A percentile compares a stretch with the other conserved stretches of the same genome.
These are phyloP conservation scores for Colletotrichum cereale DNA, from an alignment of 2,329 filamentous ascomycete genomes.

Conservation along the genomic window DNA sequence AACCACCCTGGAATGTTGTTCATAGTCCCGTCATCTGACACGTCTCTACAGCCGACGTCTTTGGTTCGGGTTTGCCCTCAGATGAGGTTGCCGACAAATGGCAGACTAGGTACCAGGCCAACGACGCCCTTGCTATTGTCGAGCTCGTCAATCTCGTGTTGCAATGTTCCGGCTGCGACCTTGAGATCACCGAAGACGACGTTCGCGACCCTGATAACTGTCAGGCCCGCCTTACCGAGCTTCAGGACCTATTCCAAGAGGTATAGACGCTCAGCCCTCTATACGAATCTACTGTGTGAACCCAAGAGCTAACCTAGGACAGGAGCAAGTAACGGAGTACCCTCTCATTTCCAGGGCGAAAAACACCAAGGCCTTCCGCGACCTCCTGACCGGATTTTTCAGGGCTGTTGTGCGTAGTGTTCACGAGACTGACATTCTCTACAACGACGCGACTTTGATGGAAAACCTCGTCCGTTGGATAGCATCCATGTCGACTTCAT, in stretches of 20 bases:
- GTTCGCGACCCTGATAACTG: slow-evolving; percentile 92
- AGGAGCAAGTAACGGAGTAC: slow-evolving; percentile 88
- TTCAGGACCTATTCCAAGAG: slow-evolving; percentile 90
- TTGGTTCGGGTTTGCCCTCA: slow-evolving; percentile 68
- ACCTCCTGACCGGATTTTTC: slow-evolving; percentile 84
- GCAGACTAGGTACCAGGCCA: slow-evolving; percentile 68
- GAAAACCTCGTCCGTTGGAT: slow-evolving; percentile 94
- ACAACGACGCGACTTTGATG: slow-evolving; percentile 80
- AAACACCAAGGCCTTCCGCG: slow-evolving; percentile 81
- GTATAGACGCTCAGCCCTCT: slow-evolving; percentile 57
- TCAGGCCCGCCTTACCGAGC: slow-evolving; percentile 79
- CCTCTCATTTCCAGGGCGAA: slow-evolving; percentile 88
- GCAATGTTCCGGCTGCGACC: slow-evolving; percentile 82
- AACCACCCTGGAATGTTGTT: slow-evolving; percentile 35
- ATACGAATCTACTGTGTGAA: not conserved
- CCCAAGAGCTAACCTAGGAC: slow-evolving; percentile 46
- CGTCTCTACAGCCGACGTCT: slow-evolving; percentile 67
- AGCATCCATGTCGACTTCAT: slow-evolving; percentile 88
- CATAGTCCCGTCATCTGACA: slow-evolving; percentile 44
- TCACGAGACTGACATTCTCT: slow-evolving; percentile 85
- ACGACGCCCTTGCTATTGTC: slow-evolving; percentile 67
- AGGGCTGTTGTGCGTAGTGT: slow-evolving; percentile 80
- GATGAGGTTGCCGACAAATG: slow-evolving; percentile 71
- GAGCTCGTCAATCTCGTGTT: slow-evolving; percentile 77
- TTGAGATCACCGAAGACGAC: slow-evolving; percentile 83